phyloP scores from a whole-genome alignment of 768 basidiomycete genomes.

The Lactifluus piperatus region DNA sequence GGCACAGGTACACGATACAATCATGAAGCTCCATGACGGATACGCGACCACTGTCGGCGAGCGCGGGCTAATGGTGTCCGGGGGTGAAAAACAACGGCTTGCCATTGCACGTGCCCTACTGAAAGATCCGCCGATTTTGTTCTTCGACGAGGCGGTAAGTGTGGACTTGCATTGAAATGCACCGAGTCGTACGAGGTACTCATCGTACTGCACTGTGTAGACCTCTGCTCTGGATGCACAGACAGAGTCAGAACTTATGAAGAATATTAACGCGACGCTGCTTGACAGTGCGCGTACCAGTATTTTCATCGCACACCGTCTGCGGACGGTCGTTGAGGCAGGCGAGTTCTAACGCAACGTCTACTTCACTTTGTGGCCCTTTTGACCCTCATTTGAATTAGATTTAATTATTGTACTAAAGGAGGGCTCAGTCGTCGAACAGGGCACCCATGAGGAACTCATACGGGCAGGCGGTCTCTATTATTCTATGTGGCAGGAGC shows the following conservation, averaged over 20 bases:
- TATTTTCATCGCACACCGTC: constrained; percentile 92
- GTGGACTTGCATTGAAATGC: not conserved
- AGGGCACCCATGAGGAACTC: constrained; percentile 88
- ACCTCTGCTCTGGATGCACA: constrained; percentile 94
- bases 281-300: constrained; percentile 77
- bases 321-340: constrained; percentile 87
- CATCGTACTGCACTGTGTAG: constrained; percentile 33
- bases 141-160: constrained; percentile 96
- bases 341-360: constrained; percentile 36
- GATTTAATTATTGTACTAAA: constrained; percentile 91
- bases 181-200: not conserved
- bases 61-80: constrained; percentile 94
- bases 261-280: constrained; percentile 77
- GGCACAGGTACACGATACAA: constrained; percentile 80
- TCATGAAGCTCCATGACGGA: constrained; percentile 73
- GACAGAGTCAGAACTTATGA: constrained; percentile 92
- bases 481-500: constrained; percentile 74
- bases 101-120: constrained; percentile 89
- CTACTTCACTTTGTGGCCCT: not conserved
- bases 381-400: constrained; percentile 22
- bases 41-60: constrained; percentile 93
- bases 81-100: constrained; percentile 95
- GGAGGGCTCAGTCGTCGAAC: constrained; percentile 85
- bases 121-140: constrained; percentile 92
- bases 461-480: constrained; percentile 65